Evolutionary conservation across 2,329 filamentous ascomycete genomes (phyloP).

Genomic region (Malbranchea cinnamomea): DNA sequence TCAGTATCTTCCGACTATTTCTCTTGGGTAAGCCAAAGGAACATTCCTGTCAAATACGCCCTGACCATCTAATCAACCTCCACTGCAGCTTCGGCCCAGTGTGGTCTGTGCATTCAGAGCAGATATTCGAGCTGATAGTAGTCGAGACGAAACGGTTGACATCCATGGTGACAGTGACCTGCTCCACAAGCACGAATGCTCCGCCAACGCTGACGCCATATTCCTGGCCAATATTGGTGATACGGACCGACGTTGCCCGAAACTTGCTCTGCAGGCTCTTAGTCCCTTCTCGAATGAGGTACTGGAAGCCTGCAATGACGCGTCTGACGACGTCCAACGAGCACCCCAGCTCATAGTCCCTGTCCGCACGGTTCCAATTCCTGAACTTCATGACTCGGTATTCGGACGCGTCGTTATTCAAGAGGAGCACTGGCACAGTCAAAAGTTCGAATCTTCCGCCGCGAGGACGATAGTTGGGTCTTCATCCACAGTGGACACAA

Average conservation of each 20-base stretch:
- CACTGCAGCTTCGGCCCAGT: too few species aligned
- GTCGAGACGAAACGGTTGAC: slow-evolving; percentile 23
- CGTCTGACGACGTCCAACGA: slow-evolving; percentile 19
- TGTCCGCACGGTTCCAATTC: slow-evolving; percentile 18
- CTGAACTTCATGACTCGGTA: slow-evolving; percentile 6
- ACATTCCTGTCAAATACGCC: too few species aligned
- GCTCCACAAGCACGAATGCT: slow-evolving; percentile 15
- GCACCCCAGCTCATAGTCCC: slow-evolving; percentile 19
- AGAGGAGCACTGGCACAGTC: slow-evolving; percentile 9
- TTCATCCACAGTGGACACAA: slow-evolving; percentile 14
- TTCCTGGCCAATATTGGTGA: slow-evolving; percentile 26
- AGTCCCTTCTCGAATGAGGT: slow-evolving; percentile 12
- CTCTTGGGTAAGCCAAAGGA: too few species aligned
- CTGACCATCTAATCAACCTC: too few species aligned
- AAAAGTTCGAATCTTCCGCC: slow-evolving; percentile 18
- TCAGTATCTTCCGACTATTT: too few species aligned
- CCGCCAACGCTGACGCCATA: slow-evolving; percentile 16
- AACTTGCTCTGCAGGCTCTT: slow-evolving; percentile 6
- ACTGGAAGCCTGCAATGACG: slow-evolving; percentile 23
- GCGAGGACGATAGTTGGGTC: slow-evolving; percentile 13
- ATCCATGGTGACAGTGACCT: slow-evolving; percentile 11
- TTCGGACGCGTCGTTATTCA: slow-evolving; percentile 4
- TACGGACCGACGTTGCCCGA: slow-evolving; percentile 17
- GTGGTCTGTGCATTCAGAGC: slow-evolving; percentile 6
- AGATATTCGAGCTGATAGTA: slow-evolving; percentile 23